These are phyloP conservation scores for Ascochyta koolunga DNA, from an alignment of 2,329 filamentous ascomycete species.

Conservation along the genomic window DNA sequence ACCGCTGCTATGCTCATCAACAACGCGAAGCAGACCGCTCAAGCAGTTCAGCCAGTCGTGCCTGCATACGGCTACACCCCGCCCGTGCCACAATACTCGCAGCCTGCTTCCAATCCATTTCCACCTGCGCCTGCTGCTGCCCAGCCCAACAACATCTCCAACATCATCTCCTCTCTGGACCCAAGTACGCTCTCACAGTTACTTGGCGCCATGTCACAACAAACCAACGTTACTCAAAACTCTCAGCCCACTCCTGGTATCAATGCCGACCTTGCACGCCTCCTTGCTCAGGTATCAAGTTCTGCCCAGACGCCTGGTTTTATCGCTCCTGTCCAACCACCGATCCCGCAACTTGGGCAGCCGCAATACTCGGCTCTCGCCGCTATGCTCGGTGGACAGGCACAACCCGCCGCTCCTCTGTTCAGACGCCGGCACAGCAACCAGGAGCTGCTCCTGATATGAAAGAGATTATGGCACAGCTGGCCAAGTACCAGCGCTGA, in stretches of 20 bases:
- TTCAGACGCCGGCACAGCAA: constrained; percentile 36
- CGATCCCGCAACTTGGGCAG: constrained; percentile 34
- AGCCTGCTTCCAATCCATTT: constrained; percentile 44
- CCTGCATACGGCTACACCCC: constrained; percentile 35
- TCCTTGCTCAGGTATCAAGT: constrained; percentile 44
- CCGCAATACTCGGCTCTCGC: constrained; percentile 41
- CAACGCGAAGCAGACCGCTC: constrained; percentile 65
- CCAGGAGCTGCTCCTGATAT: constrained; percentile 54
- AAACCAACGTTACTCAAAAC: constrained; percentile 44
- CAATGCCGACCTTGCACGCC: constrained; percentile 47
- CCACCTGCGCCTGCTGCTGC: constrained; percentile 38
- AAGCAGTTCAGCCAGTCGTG: constrained; percentile 40
- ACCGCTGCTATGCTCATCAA: constrained; percentile 82
- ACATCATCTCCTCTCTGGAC: constrained; percentile 71
- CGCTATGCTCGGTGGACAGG: constrained; percentile 34
- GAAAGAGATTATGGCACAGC: constrained; percentile 76
- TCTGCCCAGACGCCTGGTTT: constrained; percentile 35
- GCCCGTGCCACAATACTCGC: constrained; percentile 33
- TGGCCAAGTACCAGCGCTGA: constrained; percentile 67
- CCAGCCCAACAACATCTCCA: constrained; percentile 65
- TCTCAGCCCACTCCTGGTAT: constrained; percentile 47
- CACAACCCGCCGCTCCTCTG: constrained; percentile 33
- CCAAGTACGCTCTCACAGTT: constrained; percentile 73
- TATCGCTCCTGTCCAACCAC: constrained; percentile 23
- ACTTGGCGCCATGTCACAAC: constrained; percentile 62